Evolutionary conservation across 306 rosid species (phyloP).

Genomic region (Lagenaria siceraria): DNA sequence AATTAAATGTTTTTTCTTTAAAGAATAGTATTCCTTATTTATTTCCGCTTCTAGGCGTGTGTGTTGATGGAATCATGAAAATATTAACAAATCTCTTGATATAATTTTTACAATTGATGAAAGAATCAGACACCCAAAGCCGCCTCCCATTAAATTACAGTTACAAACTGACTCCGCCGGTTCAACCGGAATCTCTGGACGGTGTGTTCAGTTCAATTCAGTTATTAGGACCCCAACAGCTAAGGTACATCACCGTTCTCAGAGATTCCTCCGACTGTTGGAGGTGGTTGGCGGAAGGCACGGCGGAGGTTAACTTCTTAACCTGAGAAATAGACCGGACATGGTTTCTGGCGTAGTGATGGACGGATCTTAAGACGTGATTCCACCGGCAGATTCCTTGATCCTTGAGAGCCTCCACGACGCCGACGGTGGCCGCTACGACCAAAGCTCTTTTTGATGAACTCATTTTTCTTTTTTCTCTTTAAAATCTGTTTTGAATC

Average conservation of each 20-base stretch:
- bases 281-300: neutral
- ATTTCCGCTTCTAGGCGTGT: too few species aligned
- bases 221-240: slow-evolving; percentile 31
- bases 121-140: neutral
- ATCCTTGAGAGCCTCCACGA: slow-evolving; percentile 23
- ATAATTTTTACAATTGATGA: neutral
- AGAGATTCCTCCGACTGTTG: slow-evolving; percentile 18
- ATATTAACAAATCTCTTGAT: too few species aligned
- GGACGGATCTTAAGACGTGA: slow-evolving; percentile 3
- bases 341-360: slow-evolving; percentile 14
- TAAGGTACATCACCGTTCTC: slow-evolving; percentile 24
- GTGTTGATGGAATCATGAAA: too few species aligned
- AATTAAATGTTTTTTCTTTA: too few species aligned
- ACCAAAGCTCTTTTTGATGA: slow-evolving; percentile 11
- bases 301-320: slow-evolving; percentile 8
- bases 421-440: slow-evolving; percentile 25
- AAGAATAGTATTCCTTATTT: too few species aligned
- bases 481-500: neutral
- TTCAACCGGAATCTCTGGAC: neutral
- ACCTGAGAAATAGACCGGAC: slow-evolving; percentile 12
- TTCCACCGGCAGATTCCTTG: slow-evolving; percentile 29
- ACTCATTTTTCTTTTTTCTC: slow-evolving; percentile 1
- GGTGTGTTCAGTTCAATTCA: neutral
- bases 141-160: neutral
- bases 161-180: neutral